Evolutionary conservation across 2,329 filamentous ascomycete genomes (phyloP).

Genomic region (Macrophomina phaseolina): DNA sequence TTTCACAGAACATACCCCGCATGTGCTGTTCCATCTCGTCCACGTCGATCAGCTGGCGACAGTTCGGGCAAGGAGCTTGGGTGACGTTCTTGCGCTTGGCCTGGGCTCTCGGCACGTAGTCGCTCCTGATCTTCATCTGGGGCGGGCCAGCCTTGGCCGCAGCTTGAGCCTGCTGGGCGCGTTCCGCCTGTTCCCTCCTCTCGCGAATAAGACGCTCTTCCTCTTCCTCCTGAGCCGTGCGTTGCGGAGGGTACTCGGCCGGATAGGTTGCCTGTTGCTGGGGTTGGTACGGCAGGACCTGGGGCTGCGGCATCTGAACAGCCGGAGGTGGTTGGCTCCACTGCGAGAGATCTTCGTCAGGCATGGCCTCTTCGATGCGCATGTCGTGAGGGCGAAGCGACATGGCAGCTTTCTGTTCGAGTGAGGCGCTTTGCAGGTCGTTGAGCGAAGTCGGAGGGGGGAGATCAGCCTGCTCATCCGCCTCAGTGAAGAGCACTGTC

Average conservation of each 20-base stretch:
- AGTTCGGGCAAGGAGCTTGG: constrained; percentile 87
- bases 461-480: constrained; percentile 83
- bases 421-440: constrained; percentile 89
- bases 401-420: constrained; percentile 93
- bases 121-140: constrained; percentile 88
- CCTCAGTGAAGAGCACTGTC: constrained; percentile 88
- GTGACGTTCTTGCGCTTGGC: constrained; percentile 68
- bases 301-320: constrained; percentile 42
- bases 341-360: constrained; percentile 50
- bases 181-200: constrained; percentile 57
- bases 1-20: constrained; percentile 65
- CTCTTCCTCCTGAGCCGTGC: constrained; percentile 46
- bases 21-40: constrained; percentile 91
- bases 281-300: constrained; percentile 33
- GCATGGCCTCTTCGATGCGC: constrained; percentile 94
- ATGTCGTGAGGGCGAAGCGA: constrained; percentile 77
- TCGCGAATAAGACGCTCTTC: constrained; percentile 44
- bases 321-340: constrained; percentile 33
- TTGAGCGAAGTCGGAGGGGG: constrained; percentile 88
- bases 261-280: constrained; percentile 39
- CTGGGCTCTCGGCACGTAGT: constrained; percentile 86
- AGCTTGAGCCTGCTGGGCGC: constrained; percentile 78
- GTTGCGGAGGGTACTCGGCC: constrained; percentile 38
- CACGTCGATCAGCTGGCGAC: constrained; percentile 85
- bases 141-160: constrained; percentile 71